phyloP scores from a whole-genome alignment of 257 asterid genomes.

The Solanum stenotomum region DNA sequence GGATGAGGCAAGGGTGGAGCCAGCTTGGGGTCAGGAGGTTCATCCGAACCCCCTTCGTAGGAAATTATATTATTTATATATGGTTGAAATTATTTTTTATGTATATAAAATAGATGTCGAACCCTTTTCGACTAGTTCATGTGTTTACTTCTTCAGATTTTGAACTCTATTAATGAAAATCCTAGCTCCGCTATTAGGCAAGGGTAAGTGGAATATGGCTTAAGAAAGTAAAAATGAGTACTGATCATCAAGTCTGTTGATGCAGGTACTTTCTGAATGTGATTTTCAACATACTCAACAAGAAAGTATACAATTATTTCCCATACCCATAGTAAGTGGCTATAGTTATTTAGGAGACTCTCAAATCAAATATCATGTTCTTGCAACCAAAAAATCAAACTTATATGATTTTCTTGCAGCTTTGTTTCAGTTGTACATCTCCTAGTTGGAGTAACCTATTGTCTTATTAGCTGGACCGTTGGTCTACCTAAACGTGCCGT shows the following conservation, averaged over 20 bases:
- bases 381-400: background rate
- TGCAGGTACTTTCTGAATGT: constrained; percentile 81
- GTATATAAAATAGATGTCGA: no score
- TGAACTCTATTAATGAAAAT: no score
- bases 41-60: no score
- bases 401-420: constrained; percentile 23
- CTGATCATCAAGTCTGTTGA: background rate
- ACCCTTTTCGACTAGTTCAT: no score
- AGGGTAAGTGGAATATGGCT: background rate
- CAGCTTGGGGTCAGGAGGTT: no score
- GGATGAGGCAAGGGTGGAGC: no score
- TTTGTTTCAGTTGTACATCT: constrained; percentile 78
- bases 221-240: background rate
- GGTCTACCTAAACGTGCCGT: constrained; percentile 97
- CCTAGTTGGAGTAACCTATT: constrained; percentile 68
- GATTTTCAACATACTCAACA: constrained; percentile 92
- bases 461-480: constrained; percentile 59
- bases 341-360: background rate
- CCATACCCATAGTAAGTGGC: constrained; percentile 84
- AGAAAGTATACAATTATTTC: constrained; percentile 94
- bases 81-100: no score
- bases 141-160: no score
- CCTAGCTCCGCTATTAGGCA: no score
- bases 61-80: no score
- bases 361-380: background rate